Conservation (phyloP, 495 filamentous ascomycete species). For the Penicillium steckii region DNA sequence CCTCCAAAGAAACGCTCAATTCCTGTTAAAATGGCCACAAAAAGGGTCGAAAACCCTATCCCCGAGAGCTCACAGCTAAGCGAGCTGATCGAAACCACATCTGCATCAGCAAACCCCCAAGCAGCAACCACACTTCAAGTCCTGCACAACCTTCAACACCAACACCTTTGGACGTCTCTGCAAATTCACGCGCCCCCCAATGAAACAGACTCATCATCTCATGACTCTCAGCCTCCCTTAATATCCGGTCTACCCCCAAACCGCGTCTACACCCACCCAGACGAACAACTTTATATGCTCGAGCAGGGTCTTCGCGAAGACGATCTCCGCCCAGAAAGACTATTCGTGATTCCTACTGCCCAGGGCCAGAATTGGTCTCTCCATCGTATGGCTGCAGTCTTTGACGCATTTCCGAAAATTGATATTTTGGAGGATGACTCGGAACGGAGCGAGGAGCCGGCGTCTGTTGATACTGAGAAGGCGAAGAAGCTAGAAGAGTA, state of each 20-base stretch:
- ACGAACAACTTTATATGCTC: conserved; percentile 81
- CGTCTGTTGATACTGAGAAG: conserved; percentile 18
- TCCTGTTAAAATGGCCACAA: conserved; percentile 11
- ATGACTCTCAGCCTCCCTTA: conserved; percentile 51
- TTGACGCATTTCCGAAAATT: conserved; percentile 62
- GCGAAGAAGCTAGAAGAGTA: conserved; percentile 35
- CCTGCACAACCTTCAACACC: conserved; percentile 77
- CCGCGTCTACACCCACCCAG: conserved; percentile 85
- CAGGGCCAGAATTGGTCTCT: conserved; percentile 82
- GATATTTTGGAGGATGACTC: conserved; percentile 27
- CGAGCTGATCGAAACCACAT: conserved; percentile 29
- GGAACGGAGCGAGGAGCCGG: neutral
- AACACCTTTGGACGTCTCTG: conserved; percentile 82
- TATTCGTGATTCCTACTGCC: conserved; percentile 87
- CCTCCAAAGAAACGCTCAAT: neutral
- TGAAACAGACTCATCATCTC: conserved; percentile 19
- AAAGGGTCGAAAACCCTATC: conserved; percentile 3
- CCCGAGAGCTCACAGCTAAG: conserved; percentile 33
- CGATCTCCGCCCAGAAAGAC: conserved; percentile 56
- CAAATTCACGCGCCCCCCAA: conserved; percentile 46
- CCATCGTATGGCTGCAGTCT: conserved; percentile 70
- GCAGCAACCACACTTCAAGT: conserved; percentile 63
- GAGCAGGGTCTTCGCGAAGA: conserved; percentile 50
- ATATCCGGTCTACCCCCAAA: conserved; percentile 87
- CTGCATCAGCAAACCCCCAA: conserved; percentile 27